Conservation (phyloP, 768 basidiomycete genomes). For the Boletus eberwhitei region DNA sequence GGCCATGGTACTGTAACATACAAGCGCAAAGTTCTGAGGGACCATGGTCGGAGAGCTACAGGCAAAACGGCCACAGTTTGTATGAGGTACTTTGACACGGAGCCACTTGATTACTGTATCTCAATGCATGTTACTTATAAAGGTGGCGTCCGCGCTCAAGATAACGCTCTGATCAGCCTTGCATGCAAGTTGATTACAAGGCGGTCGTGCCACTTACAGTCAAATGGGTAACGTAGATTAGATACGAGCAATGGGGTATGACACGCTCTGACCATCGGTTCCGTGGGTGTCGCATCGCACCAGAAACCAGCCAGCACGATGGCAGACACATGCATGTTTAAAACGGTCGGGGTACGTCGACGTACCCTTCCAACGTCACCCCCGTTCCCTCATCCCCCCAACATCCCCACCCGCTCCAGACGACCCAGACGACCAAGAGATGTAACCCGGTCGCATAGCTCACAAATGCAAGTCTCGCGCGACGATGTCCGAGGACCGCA, state of each 20-base stretch:
- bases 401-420: constrained; percentile 57
- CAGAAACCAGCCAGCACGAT: neutral
- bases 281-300: neutral
- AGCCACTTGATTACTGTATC: too few relatives aligned
- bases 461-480: constrained; percentile 87
- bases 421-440: constrained; percentile 73
- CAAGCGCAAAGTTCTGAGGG: too few relatives aligned
- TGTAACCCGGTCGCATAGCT: constrained; percentile 81
- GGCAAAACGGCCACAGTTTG: too few relatives aligned
- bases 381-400: constrained; percentile 43
- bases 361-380: neutral
- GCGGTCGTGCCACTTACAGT: neutral
- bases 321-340: neutral
- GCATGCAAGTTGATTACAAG: neutral
- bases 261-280: neutral
- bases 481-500: constrained; percentile 82
- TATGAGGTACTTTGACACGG: too few relatives aligned
- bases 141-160: too few relatives aligned
- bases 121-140: too few relatives aligned
- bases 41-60: too few relatives aligned
- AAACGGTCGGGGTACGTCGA: constrained; percentile 16
- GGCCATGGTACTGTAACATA: too few relatives aligned
- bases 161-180: too few relatives aligned
- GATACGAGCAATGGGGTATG: neutral
- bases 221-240: neutral